Evolutionary conservation across 306 rosid genomes (phyloP).

Genomic region (Senna siamea): DNA sequence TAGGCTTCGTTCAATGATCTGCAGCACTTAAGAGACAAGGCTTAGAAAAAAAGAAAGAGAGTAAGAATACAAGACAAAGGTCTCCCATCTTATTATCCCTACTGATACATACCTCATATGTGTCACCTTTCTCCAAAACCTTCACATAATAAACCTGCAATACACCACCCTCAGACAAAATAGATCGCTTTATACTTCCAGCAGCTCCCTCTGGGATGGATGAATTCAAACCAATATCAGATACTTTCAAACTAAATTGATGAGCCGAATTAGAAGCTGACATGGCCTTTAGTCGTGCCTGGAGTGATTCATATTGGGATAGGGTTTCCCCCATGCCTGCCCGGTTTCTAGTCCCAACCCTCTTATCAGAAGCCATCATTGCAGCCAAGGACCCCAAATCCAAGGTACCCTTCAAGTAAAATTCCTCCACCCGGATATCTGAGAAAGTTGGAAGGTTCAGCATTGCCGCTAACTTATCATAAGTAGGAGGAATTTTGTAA

Average conservation of each 20-base stretch:
- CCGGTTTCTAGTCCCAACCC: constrained; percentile 61
- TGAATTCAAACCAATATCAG: constrained; percentile 72
- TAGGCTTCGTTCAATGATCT: constrained; percentile 95
- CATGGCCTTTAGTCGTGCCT: constrained; percentile 69
- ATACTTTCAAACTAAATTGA: constrained; percentile 75
- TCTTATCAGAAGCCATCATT: constrained; percentile 86
- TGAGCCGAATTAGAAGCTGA: constrained; percentile 67
- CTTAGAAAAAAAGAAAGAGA: constrained; percentile 29
- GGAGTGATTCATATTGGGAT: constrained; percentile 80
- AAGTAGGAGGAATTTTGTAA: constrained; percentile 87
- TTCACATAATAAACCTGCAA: constrained; percentile 92
- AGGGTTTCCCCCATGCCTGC: constrained; percentile 86
- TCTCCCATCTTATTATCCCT: neutral
- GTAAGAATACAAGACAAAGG: constrained; percentile 11
- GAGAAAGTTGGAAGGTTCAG: constrained; percentile 85
- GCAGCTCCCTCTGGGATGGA: constrained; percentile 99
- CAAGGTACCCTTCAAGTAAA: constrained; percentile 86
- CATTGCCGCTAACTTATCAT: constrained; percentile 73
- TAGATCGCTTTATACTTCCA: constrained; percentile 86
- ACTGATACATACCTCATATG: constrained; percentile 78
- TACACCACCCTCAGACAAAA: constrained; percentile 94
- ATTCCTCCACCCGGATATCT: constrained; percentile 81
- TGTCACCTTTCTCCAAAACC: constrained; percentile 99
- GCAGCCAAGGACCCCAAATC: constrained; percentile 95
- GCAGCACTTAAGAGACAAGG: constrained; percentile 41